phyloP scores from a whole-genome alignment of 768 basidiomycete species.

The Tulasnella sp. region DNA sequence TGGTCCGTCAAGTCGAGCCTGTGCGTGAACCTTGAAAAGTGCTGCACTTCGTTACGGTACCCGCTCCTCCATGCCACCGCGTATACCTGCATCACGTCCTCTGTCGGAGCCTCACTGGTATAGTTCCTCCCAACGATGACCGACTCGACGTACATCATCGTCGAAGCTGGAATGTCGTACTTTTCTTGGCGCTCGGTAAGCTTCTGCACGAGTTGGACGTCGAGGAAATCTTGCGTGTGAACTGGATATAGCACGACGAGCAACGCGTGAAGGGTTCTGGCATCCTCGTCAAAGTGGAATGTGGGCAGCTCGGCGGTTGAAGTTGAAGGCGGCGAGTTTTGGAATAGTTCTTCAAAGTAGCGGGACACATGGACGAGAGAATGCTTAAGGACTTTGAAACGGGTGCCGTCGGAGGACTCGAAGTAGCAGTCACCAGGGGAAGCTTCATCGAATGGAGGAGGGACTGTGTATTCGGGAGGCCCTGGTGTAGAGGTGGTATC shows the following conservation, averaged over 20 bases:
- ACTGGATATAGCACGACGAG: not conserved
- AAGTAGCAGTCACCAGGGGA: not conserved
- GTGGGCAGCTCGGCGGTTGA: not conserved
- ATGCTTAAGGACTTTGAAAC: not conserved
- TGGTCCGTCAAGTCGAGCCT: not conserved
- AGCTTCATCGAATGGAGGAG: not conserved
- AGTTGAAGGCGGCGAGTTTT: not conserved
- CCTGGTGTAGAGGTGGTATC: not conserved
- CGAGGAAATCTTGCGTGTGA: not conserved
- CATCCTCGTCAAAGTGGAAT: not conserved
- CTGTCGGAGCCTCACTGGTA: not conserved
- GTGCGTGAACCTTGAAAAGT: not conserved
- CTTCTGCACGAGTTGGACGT: not conserved
- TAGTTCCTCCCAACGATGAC: not conserved
- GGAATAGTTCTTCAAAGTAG: not conserved
- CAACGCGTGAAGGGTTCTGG: not conserved
- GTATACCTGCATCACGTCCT: not conserved
- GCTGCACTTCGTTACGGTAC: not conserved
- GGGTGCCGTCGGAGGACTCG: not conserved
- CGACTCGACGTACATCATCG: not conserved
- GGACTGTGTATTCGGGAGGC: not conserved
- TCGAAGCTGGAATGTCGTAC: not conserved
- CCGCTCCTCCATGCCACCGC: not conserved
- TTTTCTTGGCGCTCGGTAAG: not conserved
- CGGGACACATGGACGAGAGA: not conserved